Evolutionary conservation across 495 filamentous ascomycete genomes (phyloP).

Genomic region (Trichoderma virens): DNA sequence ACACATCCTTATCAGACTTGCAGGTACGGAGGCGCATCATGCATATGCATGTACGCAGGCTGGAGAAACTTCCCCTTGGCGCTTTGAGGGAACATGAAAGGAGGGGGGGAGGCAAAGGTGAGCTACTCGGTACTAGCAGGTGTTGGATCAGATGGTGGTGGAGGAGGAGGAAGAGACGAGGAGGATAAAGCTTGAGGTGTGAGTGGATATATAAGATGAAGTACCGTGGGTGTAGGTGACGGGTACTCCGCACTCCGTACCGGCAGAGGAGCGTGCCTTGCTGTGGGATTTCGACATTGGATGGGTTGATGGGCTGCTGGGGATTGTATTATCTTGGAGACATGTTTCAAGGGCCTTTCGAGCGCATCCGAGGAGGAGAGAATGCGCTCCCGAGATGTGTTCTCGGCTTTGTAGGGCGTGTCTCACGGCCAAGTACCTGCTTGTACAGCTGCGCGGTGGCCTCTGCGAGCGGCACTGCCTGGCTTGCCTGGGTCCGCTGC

Average conservation of each 20-base stretch:
- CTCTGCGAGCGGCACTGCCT: too few relatives aligned
- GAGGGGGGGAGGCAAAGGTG: not conserved
- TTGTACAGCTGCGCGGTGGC: too few relatives aligned
- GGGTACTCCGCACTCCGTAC: not conserved
- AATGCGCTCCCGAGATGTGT: not conserved
- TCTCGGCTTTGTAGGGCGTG: too few relatives aligned
- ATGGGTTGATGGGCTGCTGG: not conserved
- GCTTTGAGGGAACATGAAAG: not conserved
- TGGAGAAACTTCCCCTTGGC: conserved; percentile 8
- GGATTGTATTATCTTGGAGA: not conserved
- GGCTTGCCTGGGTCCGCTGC: too few relatives aligned
- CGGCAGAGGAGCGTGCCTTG: not conserved
- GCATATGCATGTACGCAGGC: not conserved
- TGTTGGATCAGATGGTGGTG: not conserved
- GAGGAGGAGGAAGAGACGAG: not conserved
- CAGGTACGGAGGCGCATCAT: conserved; percentile 5
- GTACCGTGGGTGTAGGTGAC: not conserved
- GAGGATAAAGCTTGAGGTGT: not conserved
- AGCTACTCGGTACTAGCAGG: not conserved
- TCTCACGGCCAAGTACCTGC: too few relatives aligned
- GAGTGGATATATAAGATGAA: not conserved
- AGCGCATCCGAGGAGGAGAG: not conserved
- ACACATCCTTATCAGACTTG: not conserved
- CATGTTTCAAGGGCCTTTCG: not conserved
- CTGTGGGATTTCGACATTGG: not conserved